phyloP scores from a whole-genome alignment of 2,329 filamentous ascomycete species.

The Talaromyces albobiverticillius region DNA sequence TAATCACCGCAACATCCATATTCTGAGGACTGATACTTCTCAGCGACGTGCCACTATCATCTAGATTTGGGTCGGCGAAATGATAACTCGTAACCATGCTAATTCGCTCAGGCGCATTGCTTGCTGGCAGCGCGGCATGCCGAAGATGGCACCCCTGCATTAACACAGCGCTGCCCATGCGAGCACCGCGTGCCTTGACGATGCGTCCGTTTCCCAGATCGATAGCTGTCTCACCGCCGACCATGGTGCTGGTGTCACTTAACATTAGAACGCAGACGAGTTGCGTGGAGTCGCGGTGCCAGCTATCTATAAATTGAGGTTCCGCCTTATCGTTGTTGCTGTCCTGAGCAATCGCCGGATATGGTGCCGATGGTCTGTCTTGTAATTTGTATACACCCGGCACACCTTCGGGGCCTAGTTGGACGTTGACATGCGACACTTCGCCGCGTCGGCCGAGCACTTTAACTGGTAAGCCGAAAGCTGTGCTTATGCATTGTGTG shows the following conservation, averaged over 20 bases:
- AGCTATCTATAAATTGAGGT: not conserved
- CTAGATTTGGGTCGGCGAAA: not conserved
- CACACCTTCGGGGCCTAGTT: slow-evolving; percentile 2
- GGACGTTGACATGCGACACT: not conserved
- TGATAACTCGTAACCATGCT: slow-evolving; percentile 4
- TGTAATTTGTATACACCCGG: not conserved
- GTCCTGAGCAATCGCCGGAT: not conserved
- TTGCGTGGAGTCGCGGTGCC: not conserved
- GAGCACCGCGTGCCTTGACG: not conserved
- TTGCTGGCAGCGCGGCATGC: not conserved
- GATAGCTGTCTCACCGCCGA: slow-evolving; percentile 28
- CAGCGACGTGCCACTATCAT: slow-evolving; percentile 3
- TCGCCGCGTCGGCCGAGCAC: slow-evolving; percentile 2
- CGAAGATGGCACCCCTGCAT: slow-evolving; percentile 1
- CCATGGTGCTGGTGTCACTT: slow-evolving; percentile 25
- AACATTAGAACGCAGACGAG: slow-evolving; percentile 31
- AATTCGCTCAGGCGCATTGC: not conserved
- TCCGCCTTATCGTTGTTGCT: not conserved
- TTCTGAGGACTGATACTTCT: slow-evolving; percentile 4
- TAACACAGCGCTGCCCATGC: not conserved
- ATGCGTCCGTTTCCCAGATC: slow-evolving; percentile 20
- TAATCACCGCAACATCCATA: slow-evolving; percentile 1
- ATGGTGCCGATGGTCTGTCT: not conserved
- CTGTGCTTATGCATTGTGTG: slow-evolving; percentile 1
- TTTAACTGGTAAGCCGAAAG: not conserved